Conservation (phyloP, 176 grass and related monocot species). For the Hyparrhenia diplandra region DNA sequence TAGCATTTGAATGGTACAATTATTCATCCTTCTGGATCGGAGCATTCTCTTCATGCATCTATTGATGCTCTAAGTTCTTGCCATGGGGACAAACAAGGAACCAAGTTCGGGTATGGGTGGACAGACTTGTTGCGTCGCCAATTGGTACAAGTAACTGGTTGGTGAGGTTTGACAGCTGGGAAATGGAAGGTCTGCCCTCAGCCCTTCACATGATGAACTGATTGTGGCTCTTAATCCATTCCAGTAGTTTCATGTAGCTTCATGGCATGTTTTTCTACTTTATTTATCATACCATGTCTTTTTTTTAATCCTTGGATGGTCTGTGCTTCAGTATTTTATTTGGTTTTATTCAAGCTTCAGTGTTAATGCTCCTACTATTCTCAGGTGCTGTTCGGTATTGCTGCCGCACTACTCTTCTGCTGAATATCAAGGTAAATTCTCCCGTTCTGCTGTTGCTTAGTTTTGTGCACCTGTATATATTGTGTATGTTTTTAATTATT, state of each 20-base stretch:
- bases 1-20: conserved; percentile 60
- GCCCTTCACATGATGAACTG: background rate
- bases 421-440: conserved; percentile 58
- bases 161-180: conserved; percentile 90
- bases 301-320: background rate
- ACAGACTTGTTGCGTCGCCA: conserved; percentile 61
- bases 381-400: conserved; percentile 43
- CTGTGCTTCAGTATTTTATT: background rate
- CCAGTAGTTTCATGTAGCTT: background rate
- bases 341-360: background rate
- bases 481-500: background rate
- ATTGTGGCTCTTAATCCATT: background rate
- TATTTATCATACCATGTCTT: background rate
- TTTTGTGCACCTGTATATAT: background rate
- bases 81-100: conserved; percentile 68
- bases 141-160: conserved; percentile 61
- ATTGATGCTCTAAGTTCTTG: conserved; percentile 50
- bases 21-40: conserved; percentile 75
- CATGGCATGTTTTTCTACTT: background rate
- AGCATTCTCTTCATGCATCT: conserved; percentile 50
- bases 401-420: conserved; percentile 57
- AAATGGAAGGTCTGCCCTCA: conserved; percentile 54
- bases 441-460: background rate
- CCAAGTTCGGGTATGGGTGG: conserved; percentile 68
- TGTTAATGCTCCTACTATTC: conserved; percentile 1